Evolutionary conservation across 1,284 basidiomycete genomes (phyloP).

Genomic region (Chalciporus sp.): DNA sequence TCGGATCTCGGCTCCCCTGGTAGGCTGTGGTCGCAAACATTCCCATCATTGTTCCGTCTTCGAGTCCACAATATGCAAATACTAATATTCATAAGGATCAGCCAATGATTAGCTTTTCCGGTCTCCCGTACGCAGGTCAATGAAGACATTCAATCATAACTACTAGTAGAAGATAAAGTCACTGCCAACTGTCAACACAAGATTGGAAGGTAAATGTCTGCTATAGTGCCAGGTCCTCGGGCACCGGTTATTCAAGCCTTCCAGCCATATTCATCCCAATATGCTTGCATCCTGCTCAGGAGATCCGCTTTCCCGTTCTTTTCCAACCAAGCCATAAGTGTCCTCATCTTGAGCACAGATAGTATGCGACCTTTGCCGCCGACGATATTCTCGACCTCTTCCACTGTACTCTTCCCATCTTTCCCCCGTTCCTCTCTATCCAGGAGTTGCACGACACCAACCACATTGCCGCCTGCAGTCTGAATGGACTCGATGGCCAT

Average conservation of each 20-base stretch:
- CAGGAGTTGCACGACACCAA: slow-evolving; percentile 89
- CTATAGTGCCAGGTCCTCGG: no score
- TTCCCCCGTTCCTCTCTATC: slow-evolving; percentile 90
- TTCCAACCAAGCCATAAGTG: slow-evolving; percentile 86
- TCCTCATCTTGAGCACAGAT: slow-evolving; percentile 83
- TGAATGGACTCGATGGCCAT: slow-evolving; percentile 76
- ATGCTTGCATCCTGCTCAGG: slow-evolving; percentile 76
- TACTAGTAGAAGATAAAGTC: no score
- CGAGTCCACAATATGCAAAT: no score
- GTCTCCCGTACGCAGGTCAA: no score
- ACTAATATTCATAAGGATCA: no score
- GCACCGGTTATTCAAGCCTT: slow-evolving; percentile 36
- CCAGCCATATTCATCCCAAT: slow-evolving; percentile 81
- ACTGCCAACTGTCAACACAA: no score
- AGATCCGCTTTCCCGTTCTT: slow-evolving; percentile 66
- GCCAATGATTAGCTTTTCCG: no score
- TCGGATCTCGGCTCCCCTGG: no score
- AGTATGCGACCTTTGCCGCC: slow-evolving; percentile 64
- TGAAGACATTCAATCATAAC: no score
- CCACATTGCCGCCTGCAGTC: slow-evolving; percentile 73
- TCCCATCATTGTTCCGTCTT: no score
- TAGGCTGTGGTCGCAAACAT: no score
- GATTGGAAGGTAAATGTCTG: no score
- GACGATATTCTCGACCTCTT: slow-evolving; percentile 82
- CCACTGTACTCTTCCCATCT: slow-evolving; percentile 72